These are phyloP conservation scores for Oryza glumipatula DNA, from an alignment of 176 grass and related monocot genomes.

Conservation along the genomic window DNA sequence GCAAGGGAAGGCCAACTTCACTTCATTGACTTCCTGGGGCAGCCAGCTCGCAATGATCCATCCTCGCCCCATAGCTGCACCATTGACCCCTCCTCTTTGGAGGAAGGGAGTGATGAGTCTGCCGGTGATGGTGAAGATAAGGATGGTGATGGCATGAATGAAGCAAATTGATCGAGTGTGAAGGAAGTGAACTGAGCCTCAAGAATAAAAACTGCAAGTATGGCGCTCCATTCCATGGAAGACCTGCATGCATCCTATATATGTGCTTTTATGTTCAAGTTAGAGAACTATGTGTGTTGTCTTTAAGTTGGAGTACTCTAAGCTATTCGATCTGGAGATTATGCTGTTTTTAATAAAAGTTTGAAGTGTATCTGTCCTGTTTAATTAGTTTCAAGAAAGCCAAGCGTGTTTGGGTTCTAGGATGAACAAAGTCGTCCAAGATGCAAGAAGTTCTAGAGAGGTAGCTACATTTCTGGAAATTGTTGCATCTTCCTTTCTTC, in stretches of 20 bases:
- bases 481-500: background rate
- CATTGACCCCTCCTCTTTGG: background rate
- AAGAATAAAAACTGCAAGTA: background rate
- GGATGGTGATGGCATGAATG: background rate
- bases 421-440: background rate
- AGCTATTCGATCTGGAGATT: background rate
- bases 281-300: background rate
- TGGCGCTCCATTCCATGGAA: background rate
- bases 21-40: background rate
- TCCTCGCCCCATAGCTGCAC: background rate
- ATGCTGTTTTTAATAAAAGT: background rate
- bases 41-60: background rate
- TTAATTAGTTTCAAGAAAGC: background rate
- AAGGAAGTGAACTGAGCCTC: background rate
- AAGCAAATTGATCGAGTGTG: background rate
- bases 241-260: background rate
- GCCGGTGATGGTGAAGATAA: background rate
- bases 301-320: background rate
- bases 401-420: background rate
- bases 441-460: background rate
- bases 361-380: background rate
- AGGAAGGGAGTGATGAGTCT: background rate
- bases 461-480: background rate
- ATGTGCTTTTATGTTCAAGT: background rate
- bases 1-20: background rate